These are phyloP conservation scores for Orbilia brochopaga DNA, from an alignment of 2,329 filamentous ascomycete genomes.

Conservation along the genomic window DNA sequence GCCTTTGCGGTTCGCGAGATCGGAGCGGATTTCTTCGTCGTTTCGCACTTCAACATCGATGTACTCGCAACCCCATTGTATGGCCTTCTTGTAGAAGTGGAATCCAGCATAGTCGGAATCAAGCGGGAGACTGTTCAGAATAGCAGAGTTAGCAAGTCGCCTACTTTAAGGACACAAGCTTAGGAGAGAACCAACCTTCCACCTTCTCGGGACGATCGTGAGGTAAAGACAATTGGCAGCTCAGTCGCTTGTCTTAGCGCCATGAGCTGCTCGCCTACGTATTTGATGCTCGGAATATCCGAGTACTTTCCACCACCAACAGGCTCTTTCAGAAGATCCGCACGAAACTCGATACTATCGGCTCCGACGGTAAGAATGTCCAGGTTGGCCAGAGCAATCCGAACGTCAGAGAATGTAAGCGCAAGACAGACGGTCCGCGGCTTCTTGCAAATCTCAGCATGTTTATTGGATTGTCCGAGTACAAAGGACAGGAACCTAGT, in stretches of 20 bases:
- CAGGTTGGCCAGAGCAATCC: constrained; percentile 79
- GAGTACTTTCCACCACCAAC: constrained; percentile 66
- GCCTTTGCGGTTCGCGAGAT: constrained; percentile 72
- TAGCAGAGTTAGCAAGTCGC: neutral
- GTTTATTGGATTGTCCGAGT: constrained; percentile 77
- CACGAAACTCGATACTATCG: constrained; percentile 82
- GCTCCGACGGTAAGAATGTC: constrained; percentile 86
- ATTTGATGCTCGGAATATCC: constrained; percentile 76
- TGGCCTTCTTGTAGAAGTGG: constrained; percentile 67
- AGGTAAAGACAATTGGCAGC: constrained; percentile 88
- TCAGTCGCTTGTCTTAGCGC: constrained; percentile 80
- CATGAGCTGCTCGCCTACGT: constrained; percentile 87
- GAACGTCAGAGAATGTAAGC: constrained; percentile 85
- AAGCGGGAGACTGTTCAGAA: constrained; percentile 31
- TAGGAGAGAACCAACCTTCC: constrained; percentile 33
- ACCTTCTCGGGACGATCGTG: constrained; percentile 74
- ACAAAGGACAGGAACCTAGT: constrained; percentile 80
- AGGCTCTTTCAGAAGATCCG: constrained; percentile 76
- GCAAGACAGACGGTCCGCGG: constrained; percentile 82
- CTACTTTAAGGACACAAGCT: neutral
- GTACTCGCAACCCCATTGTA: constrained; percentile 89
- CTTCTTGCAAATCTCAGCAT: constrained; percentile 78
- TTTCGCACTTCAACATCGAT: constrained; percentile 89
- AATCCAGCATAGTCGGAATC: constrained; percentile 62
- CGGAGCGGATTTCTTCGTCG: constrained; percentile 74